A percentile compares a stretch with the other conserved stretches of the same genome.
Evolutionary conservation across 805 yeast species (phyloP).

Genomic region (Yarrowia bubula): DNA sequence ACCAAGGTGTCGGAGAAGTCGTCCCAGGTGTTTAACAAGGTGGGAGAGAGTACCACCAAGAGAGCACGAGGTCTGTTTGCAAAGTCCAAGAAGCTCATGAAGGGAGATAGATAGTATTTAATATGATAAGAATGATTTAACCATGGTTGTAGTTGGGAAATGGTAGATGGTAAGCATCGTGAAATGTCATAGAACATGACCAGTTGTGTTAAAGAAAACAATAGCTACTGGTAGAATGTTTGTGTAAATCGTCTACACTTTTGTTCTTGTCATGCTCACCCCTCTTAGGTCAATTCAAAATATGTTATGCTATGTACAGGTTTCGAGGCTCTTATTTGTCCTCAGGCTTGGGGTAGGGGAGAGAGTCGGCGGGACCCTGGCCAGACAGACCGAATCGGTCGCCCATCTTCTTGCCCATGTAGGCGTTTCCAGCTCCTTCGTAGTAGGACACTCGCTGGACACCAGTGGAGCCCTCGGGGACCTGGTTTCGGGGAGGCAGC

Average conservation of each 20-base stretch:
- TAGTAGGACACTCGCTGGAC: constrained; percentile 38
- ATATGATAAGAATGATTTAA: background rate
- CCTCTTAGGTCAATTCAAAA: too few relatives aligned
- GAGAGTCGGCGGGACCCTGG: constrained; percentile 5
- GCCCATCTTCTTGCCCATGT: constrained; percentile 32
- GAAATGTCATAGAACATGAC: too few relatives aligned
- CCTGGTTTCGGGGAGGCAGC: constrained; percentile 34
- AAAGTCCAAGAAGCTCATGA: constrained; percentile 36
- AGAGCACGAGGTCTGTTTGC: constrained; percentile 40
- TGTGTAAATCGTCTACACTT: too few relatives aligned
- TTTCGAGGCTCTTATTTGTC: background rate
- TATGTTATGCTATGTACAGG: constrained; percentile 9
- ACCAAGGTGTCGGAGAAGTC: constrained; percentile 23
- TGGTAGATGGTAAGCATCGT: too few relatives aligned
- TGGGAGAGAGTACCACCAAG: constrained; percentile 40
- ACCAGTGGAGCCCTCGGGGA: constrained; percentile 12
- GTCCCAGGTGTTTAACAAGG: constrained; percentile 32
- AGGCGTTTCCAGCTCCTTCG: constrained; percentile 42
- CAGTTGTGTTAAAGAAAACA: too few relatives aligned
- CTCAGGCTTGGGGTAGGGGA: constrained; percentile 15
- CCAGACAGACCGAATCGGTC: constrained; percentile 23
- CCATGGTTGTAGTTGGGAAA: too few relatives aligned
- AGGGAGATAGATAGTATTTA: background rate
- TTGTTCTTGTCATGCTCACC: too few relatives aligned
- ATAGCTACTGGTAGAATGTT: too few relatives aligned